Conservation (phyloP, 2,329 filamentous ascomycete species). For the Talaromyces atroroseus region DNA sequence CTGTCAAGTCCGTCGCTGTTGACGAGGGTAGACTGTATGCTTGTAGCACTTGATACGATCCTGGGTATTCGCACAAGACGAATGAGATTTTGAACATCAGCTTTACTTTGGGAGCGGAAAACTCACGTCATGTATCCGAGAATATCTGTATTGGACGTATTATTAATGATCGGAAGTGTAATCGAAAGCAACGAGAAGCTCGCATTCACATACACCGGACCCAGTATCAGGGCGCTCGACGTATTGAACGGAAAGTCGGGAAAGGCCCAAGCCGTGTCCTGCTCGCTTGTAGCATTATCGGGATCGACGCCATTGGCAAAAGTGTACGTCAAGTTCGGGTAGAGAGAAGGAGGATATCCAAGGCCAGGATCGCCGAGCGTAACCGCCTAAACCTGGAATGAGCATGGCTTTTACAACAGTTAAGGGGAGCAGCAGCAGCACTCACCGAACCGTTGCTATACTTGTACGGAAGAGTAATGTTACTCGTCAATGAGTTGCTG, state of each 20-base stretch:
- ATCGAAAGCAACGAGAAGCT: slow-evolving; percentile 73
- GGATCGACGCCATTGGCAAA: slow-evolving; percentile 18
- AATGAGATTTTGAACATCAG: no score
- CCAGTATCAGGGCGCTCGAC: slow-evolving; percentile 63
- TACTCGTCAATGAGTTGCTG: slow-evolving; percentile 35
- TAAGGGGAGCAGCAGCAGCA: background rate
- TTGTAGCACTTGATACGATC: slow-evolving; percentile 49
- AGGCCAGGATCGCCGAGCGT: slow-evolving; percentile 56
- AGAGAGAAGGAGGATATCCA: slow-evolving; percentile 69
- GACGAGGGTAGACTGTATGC: slow-evolving; percentile 41
- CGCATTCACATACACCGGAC: slow-evolving; percentile 67
- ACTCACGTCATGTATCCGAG: slow-evolving; percentile 80
- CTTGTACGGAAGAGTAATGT: slow-evolving; percentile 54
- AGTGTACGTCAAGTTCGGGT: slow-evolving; percentile 70
- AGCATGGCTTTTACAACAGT: background rate
- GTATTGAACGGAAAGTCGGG: slow-evolving; percentile 40
- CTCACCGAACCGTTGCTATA: slow-evolving; percentile 50
- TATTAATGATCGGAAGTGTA: slow-evolving; percentile 72
- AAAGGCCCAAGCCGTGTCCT: slow-evolving; percentile 31
- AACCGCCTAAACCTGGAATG: slow-evolving; percentile 29
- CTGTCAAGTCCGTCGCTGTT: slow-evolving; percentile 8
- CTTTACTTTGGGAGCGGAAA: slow-evolving; percentile 35
- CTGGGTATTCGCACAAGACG: slow-evolving; percentile 23
- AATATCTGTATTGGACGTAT: slow-evolving; percentile 55
- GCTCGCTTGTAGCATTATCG: slow-evolving; percentile 20